phyloP scores from a whole-genome alignment of 768 basidiomycete species.

The Trametopsis cervina region DNA sequence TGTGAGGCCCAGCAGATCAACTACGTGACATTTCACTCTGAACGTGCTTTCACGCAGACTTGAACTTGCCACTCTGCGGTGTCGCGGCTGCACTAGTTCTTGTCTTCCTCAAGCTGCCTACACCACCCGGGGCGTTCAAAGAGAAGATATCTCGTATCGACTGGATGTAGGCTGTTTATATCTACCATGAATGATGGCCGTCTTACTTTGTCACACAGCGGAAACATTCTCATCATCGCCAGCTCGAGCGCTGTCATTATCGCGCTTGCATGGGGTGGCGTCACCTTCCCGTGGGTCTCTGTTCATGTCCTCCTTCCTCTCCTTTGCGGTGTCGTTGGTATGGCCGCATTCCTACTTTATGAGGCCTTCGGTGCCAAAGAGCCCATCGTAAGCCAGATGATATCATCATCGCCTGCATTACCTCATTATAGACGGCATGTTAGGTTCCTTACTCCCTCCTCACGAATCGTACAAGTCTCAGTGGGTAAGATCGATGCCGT shows the following conservation, averaged over 20 bases:
- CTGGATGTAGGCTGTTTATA: slow-evolving; percentile 19
- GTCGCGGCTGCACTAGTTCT: slow-evolving; percentile 6
- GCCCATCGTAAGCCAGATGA: not conserved
- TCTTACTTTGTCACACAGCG: slow-evolving; percentile 12
- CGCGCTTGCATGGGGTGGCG: slow-evolving; percentile 28
- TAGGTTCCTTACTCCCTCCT: slow-evolving; percentile 4
- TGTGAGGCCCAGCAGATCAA: too few relatives aligned
- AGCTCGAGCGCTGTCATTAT: slow-evolving; percentile 15
- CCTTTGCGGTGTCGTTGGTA: slow-evolving; percentile 26
- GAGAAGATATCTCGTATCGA: slow-evolving; percentile 16
- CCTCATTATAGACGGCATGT: not conserved
- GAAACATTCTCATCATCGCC: slow-evolving; percentile 18
- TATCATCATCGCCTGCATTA: not conserved
- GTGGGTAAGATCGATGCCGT: slow-evolving; percentile 3
- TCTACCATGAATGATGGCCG: not conserved
- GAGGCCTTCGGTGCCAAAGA: not conserved
- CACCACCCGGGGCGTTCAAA: slow-evolving; percentile 22
- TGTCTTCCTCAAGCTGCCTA: slow-evolving; percentile 9
- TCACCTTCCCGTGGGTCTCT: slow-evolving; percentile 28
- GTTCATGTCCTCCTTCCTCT: slow-evolving; percentile 28
- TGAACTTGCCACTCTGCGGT: slow-evolving; percentile 26
- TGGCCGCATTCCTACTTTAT: slow-evolving; percentile 2
- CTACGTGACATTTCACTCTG: not conserved
- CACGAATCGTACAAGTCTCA: slow-evolving; percentile 11
- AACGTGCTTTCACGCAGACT: slow-evolving; percentile 17